Conservation (phyloP, 78 protist species). For the Cyanophora paradoxa region DNA sequence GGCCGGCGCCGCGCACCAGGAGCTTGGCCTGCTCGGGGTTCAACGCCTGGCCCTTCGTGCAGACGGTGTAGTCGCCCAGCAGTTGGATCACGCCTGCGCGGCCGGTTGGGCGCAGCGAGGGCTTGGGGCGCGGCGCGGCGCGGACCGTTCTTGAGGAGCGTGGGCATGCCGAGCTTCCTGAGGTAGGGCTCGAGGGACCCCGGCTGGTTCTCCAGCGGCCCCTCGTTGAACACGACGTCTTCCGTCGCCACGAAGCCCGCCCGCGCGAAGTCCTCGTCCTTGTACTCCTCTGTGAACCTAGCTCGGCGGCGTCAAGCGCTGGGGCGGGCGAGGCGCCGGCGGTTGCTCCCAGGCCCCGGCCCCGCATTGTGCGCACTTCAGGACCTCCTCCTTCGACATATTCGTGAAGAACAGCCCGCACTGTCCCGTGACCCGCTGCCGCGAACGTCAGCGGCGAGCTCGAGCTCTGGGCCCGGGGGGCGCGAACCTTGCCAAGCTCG, state of each 20-base stretch:
- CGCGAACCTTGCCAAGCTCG: constrained; percentile 25
- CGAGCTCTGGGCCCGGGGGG: no score
- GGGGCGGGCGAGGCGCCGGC: no score
- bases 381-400: constrained; percentile 30
- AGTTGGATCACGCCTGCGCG: background rate
- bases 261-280: constrained; percentile 70
- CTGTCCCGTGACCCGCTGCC: no score
- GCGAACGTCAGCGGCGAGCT: no score
- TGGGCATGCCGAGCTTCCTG: constrained; percentile 32
- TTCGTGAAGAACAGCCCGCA: constrained; percentile 81
- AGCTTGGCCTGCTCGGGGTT: constrained; percentile 21
- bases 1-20: no score
- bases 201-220: constrained; percentile 30
- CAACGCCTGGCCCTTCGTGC: background rate
- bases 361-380: no score
- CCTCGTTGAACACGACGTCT: constrained; percentile 33
- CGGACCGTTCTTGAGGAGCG: constrained; percentile 7
- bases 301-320: no score
- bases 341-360: no score
- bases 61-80: background rate
- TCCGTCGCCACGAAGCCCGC: constrained; percentile 71
- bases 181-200: constrained; percentile 28
- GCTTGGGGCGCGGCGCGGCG: no score
- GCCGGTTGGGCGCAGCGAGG: no score
- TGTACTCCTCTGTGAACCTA: no score